phyloP scores from a whole-genome alignment of 1,284 basidiomycete species.

The Leccinum solheimii region DNA sequence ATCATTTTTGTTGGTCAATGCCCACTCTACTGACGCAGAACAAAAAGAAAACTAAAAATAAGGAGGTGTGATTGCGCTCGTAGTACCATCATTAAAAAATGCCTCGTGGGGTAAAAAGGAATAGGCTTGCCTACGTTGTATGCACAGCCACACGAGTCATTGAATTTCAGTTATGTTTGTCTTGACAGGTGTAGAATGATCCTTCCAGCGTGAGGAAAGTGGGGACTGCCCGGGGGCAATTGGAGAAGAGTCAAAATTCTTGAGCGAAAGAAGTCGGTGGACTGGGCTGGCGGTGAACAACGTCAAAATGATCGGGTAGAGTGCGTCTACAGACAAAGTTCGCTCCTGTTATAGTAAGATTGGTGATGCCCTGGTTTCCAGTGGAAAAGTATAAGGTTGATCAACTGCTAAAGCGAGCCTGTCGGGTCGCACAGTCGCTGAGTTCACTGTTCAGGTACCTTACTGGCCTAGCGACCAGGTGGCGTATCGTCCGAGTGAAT shows the following conservation, averaged over 20 bases:
- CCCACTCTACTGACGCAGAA: neutral
- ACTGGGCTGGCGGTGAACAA: neutral
- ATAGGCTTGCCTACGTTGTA: neutral
- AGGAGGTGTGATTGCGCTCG: neutral
- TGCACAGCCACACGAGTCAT: neutral
- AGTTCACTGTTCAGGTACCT: neutral
- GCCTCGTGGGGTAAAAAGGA: neutral
- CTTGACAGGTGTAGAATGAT: constrained; percentile 3
- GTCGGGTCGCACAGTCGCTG: neutral
- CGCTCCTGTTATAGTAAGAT: neutral
- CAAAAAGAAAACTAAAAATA: constrained; percentile 1
- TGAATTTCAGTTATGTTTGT: neutral
- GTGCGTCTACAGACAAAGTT: neutral
- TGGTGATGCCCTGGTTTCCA: neutral
- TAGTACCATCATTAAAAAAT: neutral
- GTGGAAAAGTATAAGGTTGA: neutral
- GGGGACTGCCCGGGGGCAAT: neutral
- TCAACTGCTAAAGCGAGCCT: neutral
- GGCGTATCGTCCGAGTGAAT: neutral
- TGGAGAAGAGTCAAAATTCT: neutral
- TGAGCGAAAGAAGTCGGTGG: neutral
- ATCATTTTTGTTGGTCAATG: neutral
- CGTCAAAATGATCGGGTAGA: neutral
- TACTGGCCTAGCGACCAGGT: neutral
- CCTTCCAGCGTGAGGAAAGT: neutral